Evolutionary conservation across 352 stramenopile genomes (phyloP).

Genomic region (Aphanomyces euteiches): DNA sequence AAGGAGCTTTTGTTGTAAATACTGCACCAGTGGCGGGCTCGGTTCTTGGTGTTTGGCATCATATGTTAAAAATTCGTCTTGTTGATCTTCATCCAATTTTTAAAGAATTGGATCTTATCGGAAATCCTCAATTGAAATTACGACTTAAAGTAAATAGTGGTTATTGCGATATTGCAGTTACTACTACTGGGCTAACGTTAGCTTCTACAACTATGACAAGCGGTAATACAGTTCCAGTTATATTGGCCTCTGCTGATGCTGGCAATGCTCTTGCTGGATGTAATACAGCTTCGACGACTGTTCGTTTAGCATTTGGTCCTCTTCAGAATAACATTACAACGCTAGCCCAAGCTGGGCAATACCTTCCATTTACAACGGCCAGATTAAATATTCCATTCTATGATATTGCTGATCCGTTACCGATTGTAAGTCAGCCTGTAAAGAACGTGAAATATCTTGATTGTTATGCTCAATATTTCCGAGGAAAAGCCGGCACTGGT

Average conservation of each 20-base stretch:
- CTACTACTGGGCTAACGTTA: conserved; percentile 9
- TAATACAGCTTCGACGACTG: background rate
- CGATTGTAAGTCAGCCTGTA: conserved; percentile 34
- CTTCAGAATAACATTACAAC: conserved; percentile 27
- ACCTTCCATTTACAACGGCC: conserved; percentile 28
- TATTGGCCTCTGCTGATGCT: conserved; percentile 23
- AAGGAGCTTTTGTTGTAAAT: conserved; percentile 6
- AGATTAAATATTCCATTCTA: conserved; percentile 38
- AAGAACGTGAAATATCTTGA: conserved; percentile 34
- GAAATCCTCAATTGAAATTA: conserved; percentile 33
- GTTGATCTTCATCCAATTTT: conserved; percentile 33
- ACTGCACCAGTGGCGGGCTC: conserved; percentile 19
- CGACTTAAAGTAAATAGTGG: conserved; percentile 25
- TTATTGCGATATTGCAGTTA: conserved; percentile 23
- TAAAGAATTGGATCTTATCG: conserved; percentile 34
- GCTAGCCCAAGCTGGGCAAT: background rate
- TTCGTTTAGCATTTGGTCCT: conserved; percentile 28
- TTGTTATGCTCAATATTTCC: conserved; percentile 35
- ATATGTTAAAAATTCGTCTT: conserved; percentile 35
- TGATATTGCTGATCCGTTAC: conserved; percentile 32
- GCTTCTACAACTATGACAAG: conserved; percentile 26
- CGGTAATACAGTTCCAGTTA: conserved; percentile 31
- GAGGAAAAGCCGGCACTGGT: conserved; percentile 29
- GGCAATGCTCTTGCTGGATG: conserved; percentile 28
- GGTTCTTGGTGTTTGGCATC: conserved; percentile 26